Evolutionary conservation across 305 asterid species (phyloP).

Genomic region (Solanum hybrid): DNA sequence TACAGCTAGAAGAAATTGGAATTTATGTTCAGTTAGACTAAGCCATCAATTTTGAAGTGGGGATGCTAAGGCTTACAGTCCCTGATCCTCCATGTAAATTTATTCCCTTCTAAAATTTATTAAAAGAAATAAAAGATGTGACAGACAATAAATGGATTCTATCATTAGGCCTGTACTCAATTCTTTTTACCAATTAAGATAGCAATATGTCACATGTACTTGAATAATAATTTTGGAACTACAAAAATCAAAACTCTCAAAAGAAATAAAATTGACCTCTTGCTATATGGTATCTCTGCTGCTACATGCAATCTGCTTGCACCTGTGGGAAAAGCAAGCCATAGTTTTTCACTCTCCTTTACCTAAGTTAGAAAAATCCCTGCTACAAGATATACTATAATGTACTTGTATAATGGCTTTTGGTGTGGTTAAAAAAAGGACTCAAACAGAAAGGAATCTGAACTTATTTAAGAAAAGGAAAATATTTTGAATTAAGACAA

Average conservation of each 20-base stretch:
- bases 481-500: neutral
- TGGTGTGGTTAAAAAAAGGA: neutral
- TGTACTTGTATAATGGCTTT: neutral
- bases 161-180: neutral
- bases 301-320: neutral
- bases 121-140: neutral
- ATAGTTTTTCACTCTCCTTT: neutral
- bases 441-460: neutral
- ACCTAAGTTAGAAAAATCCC: neutral
- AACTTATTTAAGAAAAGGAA: neutral
- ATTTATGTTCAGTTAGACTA: neutral
- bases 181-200: neutral
- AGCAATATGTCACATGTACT: neutral
- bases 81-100: neutral
- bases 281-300: neutral
- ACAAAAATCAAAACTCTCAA: neutral
- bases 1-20: constrained; percentile 15
- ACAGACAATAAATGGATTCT: neutral
- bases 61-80: neutral
- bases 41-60: neutral
- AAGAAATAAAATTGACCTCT: neutral
- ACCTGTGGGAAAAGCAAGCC: neutral
- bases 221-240: neutral
- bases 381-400: neutral
- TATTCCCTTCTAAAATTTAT: neutral